Evolutionary conservation across 2,329 filamentous ascomycete genomes (phyloP).

Genomic region (Aspergillus pseudoglaucus): DNA sequence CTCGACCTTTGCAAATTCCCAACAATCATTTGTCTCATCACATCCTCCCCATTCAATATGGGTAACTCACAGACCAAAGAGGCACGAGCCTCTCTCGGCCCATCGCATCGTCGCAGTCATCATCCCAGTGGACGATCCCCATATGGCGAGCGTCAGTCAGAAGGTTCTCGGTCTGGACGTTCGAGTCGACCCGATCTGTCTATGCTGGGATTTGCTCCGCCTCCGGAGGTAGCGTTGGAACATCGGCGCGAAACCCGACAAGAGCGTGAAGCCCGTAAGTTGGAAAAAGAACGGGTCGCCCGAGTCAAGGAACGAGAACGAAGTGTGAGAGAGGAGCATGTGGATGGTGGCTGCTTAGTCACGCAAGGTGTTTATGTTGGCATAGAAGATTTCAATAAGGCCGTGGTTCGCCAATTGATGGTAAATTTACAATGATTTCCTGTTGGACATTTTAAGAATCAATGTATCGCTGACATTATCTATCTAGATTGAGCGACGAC

Average conservation of each 20-base stretch:
- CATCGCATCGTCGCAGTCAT: conserved; percentile 23
- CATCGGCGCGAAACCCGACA: conserved; percentile 78
- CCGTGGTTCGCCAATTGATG: conserved; percentile 81
- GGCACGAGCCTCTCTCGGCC: conserved; percentile 28
- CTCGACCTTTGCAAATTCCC: not conserved
- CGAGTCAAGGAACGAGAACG: conserved; percentile 79
- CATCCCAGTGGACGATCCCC: conserved; percentile 24
- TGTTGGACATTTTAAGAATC: not conserved
- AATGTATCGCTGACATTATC: conserved; percentile 8
- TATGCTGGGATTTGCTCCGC: conserved; percentile 50
- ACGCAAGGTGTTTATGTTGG: conserved; percentile 92
- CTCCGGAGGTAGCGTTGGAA: conserved; percentile 46
- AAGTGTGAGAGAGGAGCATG: conserved; percentile 84
- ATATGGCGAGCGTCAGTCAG: conserved; percentile 23
- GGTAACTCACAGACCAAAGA: conserved; percentile 45
- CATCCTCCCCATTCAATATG: conserved; percentile 21
- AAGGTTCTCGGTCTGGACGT: conserved; percentile 44
- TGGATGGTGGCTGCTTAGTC: conserved; percentile 90
- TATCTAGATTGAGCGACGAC: conserved; percentile 76
- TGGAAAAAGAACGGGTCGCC: conserved; percentile 71
- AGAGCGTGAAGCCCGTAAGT: conserved; percentile 77
- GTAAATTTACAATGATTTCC: conserved; percentile 47
- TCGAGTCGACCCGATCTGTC: conserved; percentile 54
- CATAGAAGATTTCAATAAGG: conserved; percentile 86
- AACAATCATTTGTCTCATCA: not conserved